Evolutionary conservation across 495 filamentous ascomycete genomes (phyloP), one percentile per base, ranked within the genome.

Genomic region (Aspergillus homomorphus): DNA sequence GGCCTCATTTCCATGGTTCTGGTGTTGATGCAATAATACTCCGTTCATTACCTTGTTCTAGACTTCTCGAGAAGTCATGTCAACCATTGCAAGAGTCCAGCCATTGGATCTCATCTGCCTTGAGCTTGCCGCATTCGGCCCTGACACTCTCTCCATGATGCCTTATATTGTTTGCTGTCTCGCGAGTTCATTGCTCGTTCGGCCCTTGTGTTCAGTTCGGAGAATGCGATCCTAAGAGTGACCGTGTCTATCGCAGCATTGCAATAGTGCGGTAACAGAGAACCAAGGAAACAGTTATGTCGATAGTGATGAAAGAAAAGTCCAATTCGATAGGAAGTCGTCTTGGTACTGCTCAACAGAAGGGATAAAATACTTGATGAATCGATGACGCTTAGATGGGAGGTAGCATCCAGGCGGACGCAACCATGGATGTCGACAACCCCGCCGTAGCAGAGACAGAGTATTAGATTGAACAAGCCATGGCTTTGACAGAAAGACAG

Each of bases 341-440:
- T 9, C 26, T 3, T 28, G 26, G 9, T 4, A 28, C 33, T 38
- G 8, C 12, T 2, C 33, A 38, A 12, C 6, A 33, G 1, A 60
- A 18, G n/a, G 10, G n/a, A n/a, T 22, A 21, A 21, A 23, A n/a
- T 24, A 45, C 26, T 16, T 21, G 38, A 41, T 4, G 8, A 38
- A 21, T 54, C 59, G 57, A 62, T 62, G 59, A 62, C 59, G 59
- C 56, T 26, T 62, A 53, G 59, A 57, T 48, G 23, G 54, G n/a
- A 22, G 43, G 59, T 62, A 54, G 59, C 50, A 62, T 62, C 28
- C 43, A 19, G 52, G 20, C 19, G 38, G 53, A 52, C 50, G 52
- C n/a, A 51, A 60, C 58, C 42, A n/a, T 56, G 45, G 44, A n/a
- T 41, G 22, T 21, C 51, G 3, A 26, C 14, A 14, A 42, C 51